Base-by-base conservation (phyloP, 139 green algal genomes). In the Yamagishiella unicocca region DNA sequence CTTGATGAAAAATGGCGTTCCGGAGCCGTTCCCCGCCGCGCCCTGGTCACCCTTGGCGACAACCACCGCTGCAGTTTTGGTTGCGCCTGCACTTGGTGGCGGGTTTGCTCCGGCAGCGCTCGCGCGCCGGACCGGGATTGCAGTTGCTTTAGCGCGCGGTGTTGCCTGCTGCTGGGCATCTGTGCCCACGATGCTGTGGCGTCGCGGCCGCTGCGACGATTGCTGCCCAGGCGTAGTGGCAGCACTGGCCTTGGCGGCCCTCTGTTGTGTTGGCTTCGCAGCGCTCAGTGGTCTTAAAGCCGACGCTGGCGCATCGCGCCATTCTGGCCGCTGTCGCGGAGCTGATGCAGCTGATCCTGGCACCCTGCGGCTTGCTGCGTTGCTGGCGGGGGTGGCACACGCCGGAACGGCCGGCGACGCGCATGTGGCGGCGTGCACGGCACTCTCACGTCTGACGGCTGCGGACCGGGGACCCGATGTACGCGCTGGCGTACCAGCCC, bases 1-100 rank as follows among this genome's bases (percentile, higher is more conserved):
- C 40, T 46, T 45, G 17, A 85, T 29, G 29, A 85, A 70, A 27
- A 85, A 85, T 5, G 79, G 79, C 61, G 79, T 85, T 21, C 42
- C 61, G 6, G 42, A 37, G 2, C 77, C 77, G 14, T 2, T 12
- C 22, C 6, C 76, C 2, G 37, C 55, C 33, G 67, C 67, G 17
- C 4, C 14, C 38, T 58, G 50, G 50, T 58, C 50, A 68, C 22
- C 58, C 14, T 33, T 68, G 58, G 19, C 22, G 58, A n/a, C 58
- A 35, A n/a, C 17, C 58, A n/a, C 19, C 31, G 58, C 58, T 68
- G 58, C 19, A 58, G 50, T n/a, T n/a, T n/a, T n/a, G n/a, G n/a
- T n/a, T n/a, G n/a, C n/a, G n/a, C n/a, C n/a, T n/a, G n/a, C n/a
- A n/a, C n/a, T n/a, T n/a, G n/a, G n/a, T n/a, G n/a, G n/a, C n/a